Percentiles rank a stretch among this genome's conserved stretches.
phyloP scores from a whole-genome alignment of 2,329 filamentous ascomycete genomes.

The Aureobasidium namibiae region DNA sequence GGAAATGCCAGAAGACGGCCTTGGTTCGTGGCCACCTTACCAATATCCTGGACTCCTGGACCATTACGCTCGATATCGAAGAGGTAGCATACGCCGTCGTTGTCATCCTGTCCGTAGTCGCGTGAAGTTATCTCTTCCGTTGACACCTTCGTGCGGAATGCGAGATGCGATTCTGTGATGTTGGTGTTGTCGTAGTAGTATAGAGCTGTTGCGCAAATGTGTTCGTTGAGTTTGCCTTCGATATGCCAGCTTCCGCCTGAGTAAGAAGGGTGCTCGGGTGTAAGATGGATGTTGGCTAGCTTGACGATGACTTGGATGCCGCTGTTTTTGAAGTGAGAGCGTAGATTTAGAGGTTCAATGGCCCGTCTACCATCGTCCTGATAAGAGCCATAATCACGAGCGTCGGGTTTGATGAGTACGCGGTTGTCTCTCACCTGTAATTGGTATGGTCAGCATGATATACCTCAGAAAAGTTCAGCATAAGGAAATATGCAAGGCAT shows the following conservation, averaged over 20 bases:
- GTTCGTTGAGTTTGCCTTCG: slow-evolving; percentile 48
- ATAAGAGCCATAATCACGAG: neutral
- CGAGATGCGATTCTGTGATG: slow-evolving; percentile 43
- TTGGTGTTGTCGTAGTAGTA: slow-evolving; percentile 56
- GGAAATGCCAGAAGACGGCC: slow-evolving; percentile 49
- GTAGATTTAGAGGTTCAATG: slow-evolving; percentile 13
- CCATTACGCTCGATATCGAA: slow-evolving; percentile 32
- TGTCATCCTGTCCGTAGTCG: neutral
- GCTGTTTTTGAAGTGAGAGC: slow-evolving; percentile 29
- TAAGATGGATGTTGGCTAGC: slow-evolving; percentile 51
- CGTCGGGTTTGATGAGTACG: neutral
- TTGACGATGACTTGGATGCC: slow-evolving; percentile 58
- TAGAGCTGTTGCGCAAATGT: slow-evolving; percentile 54
- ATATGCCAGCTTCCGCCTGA: slow-evolving; percentile 47
- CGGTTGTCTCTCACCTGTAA: neutral
- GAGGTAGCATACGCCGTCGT: slow-evolving; percentile 14
- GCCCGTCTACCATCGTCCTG: neutral
- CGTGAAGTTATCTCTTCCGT: slow-evolving; percentile 21
- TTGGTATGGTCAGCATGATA: too few species aligned
- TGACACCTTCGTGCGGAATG: slow-evolving; percentile 35
- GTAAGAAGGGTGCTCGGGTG: slow-evolving; percentile 49
- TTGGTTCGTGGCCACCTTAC: slow-evolving; percentile 37
- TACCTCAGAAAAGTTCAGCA: too few species aligned
- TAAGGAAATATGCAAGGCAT: too few species aligned
- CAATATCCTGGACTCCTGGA: slow-evolving; percentile 27